phyloP scores from a whole-genome alignment of 768 basidiomycete genomes.

The Serendipita sp. region DNA sequence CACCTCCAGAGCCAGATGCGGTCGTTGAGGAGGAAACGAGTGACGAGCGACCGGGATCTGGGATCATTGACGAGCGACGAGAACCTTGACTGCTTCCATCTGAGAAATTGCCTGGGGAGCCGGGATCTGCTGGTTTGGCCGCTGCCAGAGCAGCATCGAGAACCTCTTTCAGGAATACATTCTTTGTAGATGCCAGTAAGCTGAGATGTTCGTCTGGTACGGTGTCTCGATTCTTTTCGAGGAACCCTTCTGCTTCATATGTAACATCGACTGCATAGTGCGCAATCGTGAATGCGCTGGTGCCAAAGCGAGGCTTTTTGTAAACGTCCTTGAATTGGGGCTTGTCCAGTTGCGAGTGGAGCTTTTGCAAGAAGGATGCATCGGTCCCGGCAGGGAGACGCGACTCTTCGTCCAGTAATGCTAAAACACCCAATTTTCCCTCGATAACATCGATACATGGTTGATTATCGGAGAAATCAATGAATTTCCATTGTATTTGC shows the following conservation, averaged over 20 bases:
- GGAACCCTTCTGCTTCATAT: constrained; percentile 94
- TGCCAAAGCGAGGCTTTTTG: constrained; percentile 99
- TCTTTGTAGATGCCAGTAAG: constrained; percentile 71
- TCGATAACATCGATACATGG: constrained; percentile 98
- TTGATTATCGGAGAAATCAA: constrained; percentile 98
- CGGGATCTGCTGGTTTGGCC: constrained; percentile 49
- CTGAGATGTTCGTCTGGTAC: constrained; percentile 97
- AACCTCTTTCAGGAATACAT: constrained; percentile 87
- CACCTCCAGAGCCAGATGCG: constrained; percentile 19
- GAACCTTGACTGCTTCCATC: constrained; percentile 64
- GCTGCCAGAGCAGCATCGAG: constrained; percentile 76
- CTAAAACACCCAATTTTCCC: constrained; percentile 86
- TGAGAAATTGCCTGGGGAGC: constrained; percentile 52
- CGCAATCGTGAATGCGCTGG: constrained; percentile 90
- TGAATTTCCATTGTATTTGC: constrained; percentile 98
- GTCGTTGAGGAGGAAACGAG: constrained; percentile 35
- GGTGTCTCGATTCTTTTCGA: constrained; percentile 98
- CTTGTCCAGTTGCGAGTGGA: constrained; percentile 70
- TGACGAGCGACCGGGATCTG: constrained; percentile 67
- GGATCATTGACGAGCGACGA: constrained; percentile 69
- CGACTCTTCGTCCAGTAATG: constrained; percentile 94
- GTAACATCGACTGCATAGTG: constrained; percentile 98
- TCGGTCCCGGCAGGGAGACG: constrained; percentile 89
- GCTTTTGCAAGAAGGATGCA: constrained; percentile 80
- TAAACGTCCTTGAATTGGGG: constrained; percentile 75